A percentile compares a stretch with the other conserved stretches of the same genome.
Evolutionary conservation across 148 eudicot genomes (phyloP).

Genomic region (Fagopyrum tataricum): DNA sequence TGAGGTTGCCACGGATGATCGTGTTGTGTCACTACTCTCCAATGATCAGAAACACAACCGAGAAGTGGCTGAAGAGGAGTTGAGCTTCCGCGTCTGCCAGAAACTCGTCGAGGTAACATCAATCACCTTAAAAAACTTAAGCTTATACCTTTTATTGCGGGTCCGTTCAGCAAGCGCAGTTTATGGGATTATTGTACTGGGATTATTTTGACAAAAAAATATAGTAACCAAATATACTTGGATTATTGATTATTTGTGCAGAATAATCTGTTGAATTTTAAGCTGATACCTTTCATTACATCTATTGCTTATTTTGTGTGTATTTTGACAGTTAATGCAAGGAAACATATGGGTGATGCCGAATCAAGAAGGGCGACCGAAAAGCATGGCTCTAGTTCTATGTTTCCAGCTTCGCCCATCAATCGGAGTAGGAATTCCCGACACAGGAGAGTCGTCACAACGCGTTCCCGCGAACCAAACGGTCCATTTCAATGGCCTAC

Average conservation of each 20-base stretch:
- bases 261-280: no score
- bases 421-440: constrained; percentile 33
- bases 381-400: constrained; percentile 64
- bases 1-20: constrained; percentile 33
- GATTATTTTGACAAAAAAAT: no score
- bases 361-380: constrained; percentile 52
- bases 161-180: no score
- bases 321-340: constrained; percentile 63
- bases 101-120: constrained; percentile 73
- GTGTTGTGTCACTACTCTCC: constrained; percentile 12
- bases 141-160: not conserved
- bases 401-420: constrained; percentile 58
- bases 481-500: constrained; percentile 51
- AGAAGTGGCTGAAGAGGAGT: constrained; percentile 44
- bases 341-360: constrained; percentile 72
- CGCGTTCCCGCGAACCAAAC: constrained; percentile 16
- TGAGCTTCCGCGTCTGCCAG: constrained; percentile 70
- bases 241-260: no score
- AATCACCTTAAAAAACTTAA: not conserved
- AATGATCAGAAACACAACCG: constrained; percentile 27
- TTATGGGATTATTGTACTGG: not conserved
- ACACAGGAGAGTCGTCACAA: constrained; percentile 41
- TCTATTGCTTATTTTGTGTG: not conserved
- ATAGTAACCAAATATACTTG: no score
- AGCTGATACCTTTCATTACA: no score